These are phyloP conservation scores for Myxozyma udenii DNA, from an alignment of 805 yeast genomes.

Conservation along the genomic window DNA sequence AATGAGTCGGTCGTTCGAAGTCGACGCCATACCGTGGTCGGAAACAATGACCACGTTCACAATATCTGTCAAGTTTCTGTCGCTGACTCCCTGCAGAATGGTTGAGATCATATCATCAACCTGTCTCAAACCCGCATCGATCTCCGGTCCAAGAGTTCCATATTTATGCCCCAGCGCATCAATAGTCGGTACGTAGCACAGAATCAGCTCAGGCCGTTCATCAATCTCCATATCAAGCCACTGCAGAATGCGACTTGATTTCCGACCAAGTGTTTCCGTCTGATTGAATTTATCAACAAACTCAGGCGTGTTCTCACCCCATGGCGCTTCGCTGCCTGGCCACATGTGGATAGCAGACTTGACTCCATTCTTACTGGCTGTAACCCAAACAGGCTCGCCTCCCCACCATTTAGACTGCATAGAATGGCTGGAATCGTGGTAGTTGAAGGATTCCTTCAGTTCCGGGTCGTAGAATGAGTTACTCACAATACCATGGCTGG, in stretches of 20 bases:
- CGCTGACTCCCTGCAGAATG: slow-evolving; percentile 47
- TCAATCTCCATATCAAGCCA: slow-evolving; percentile 62
- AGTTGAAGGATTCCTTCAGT: slow-evolving; percentile 55
- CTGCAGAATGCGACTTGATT: slow-evolving; percentile 54
- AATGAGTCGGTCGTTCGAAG: slow-evolving; percentile 64
- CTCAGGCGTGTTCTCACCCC: slow-evolving; percentile 50
- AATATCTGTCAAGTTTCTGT: slow-evolving; percentile 58
- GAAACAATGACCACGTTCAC: slow-evolving; percentile 77
- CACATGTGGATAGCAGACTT: slow-evolving; percentile 86
- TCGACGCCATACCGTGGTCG: slow-evolving; percentile 94
- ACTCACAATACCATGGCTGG: slow-evolving; percentile 83
- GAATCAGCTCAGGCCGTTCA: slow-evolving; percentile 68
- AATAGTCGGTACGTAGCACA: slow-evolving; percentile 76
- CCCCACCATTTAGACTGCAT: slow-evolving; percentile 72
- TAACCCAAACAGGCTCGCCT: slow-evolving; percentile 86
- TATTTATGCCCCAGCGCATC: slow-evolving; percentile 72
- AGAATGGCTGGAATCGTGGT: slow-evolving; percentile 55
- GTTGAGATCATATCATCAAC: slow-evolving; percentile 65
- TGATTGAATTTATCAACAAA: slow-evolving; percentile 61
- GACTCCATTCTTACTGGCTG: slow-evolving; percentile 62
- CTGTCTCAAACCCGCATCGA: slow-evolving; percentile 52
- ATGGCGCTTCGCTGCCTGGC: slow-evolving; percentile 86
- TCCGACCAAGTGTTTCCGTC: slow-evolving; percentile 55
- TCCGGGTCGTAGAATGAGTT: slow-evolving; percentile 71
- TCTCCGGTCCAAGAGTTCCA: slow-evolving; percentile 63